Conservation (phyloP, 768 basidiomycete genomes). For the Asterophora lycoperdoides region DNA sequence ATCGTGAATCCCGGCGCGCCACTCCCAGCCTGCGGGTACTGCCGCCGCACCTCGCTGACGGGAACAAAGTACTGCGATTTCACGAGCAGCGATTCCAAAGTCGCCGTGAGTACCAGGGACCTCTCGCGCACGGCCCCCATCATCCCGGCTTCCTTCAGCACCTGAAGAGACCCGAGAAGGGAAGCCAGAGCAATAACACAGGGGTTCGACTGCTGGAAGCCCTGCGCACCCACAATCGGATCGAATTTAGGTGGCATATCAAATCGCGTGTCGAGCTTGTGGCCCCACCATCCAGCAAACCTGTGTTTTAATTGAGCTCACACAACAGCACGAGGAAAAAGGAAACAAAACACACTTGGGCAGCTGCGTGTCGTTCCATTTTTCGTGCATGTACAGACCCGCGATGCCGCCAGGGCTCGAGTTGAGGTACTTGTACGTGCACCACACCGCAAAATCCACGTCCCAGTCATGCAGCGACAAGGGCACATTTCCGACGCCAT, state of each 20-base stretch:
- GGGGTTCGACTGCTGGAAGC: constrained; percentile 96
- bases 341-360: constrained; percentile 52
- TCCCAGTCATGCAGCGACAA: constrained; percentile 87
- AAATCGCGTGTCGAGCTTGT: constrained; percentile 83
- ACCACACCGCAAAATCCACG: constrained; percentile 98
- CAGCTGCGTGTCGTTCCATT: constrained; percentile 59
- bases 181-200: constrained; percentile 75
- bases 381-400: constrained; percentile 86
- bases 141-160: constrained; percentile 79
- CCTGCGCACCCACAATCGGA: constrained; percentile 86
- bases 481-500: constrained; percentile 92
- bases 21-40: constrained; percentile 23
- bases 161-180: constrained; percentile 76
- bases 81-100: constrained; percentile 61
- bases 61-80: constrained; percentile 63
- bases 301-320: constrained; percentile 36
- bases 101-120: constrained; percentile 63
- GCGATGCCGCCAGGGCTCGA: constrained; percentile 96
- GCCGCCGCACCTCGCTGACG: constrained; percentile 28
- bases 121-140: constrained; percentile 64
- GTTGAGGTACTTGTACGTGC: constrained; percentile 97
- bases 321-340: constrained; percentile 9
- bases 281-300: constrained; percentile 98
- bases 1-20: constrained; percentile 71
- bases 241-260: constrained; percentile 81